Evolutionary conservation across 2,329 filamentous ascomycete genomes (phyloP), one percentile per base, ranked within the genome.

Genomic region (Ceratocystis cacaofunesta): DNA sequence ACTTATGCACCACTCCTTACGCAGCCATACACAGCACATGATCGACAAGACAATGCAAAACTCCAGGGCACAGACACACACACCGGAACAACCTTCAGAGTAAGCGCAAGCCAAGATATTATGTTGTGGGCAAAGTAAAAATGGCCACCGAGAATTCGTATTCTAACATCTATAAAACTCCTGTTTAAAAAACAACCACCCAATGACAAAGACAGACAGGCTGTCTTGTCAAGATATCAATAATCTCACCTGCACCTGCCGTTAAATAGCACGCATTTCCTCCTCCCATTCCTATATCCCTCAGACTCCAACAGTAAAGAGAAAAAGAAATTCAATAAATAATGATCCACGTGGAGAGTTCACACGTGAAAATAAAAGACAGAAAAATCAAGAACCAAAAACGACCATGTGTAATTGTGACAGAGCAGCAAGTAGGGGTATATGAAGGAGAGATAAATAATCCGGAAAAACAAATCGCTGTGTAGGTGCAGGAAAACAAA

Each of bases 391-490:
- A 55, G 52, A 57, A 57, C 8, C 10, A 57, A 57, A 58, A 58
- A 32, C 12, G n/a, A 58, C 17, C 55, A 58, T 32, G 28, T 58
- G 15, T 58, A 30, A 58, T 36, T 58, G 32, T 58, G 28, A n/a
- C 25, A 25, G 6, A 17, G 28, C 8, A n/a, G 25, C 25, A 30
- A 17, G 28, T 3, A n/a, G 25, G 55, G 55, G 55, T 58, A 58
- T 58, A 58, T 58, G n/a, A 58, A 58, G 55, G 55, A 58, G 55
- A 36, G 55, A 58, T 30, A 19, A 58, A 36, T n/a, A 36, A 58
- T 32, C 12, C 52, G 8, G 17, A 36, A 52, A 52, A 58, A 36
- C 28, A 58, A 32, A 36, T 28, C 55, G 28, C 55, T 58, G 30
- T 58, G 55, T 17, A 30, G 46, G 22, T 6, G 36, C 28, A 30